These are phyloP conservation scores for Apiotrichum laibachii DNA, from an alignment of 1,284 basidiomycete species.

Conservation along the genomic window DNA sequence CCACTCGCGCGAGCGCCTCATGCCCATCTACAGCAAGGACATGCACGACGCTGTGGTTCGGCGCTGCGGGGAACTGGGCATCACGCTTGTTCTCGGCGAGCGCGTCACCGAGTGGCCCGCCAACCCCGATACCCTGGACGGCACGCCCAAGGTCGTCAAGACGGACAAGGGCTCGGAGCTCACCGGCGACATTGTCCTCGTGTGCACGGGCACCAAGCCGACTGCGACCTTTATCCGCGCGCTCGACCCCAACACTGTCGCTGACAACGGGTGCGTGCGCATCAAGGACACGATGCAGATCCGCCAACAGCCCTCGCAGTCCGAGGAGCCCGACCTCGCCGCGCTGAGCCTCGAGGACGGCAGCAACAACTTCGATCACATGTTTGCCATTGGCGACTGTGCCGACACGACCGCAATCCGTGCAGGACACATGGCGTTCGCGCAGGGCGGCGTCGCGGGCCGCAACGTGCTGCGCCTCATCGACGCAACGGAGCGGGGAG, in stretches of 20 bases:
- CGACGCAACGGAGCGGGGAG: slow-evolving; percentile 18
- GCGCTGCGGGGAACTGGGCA: slow-evolving; percentile 47
- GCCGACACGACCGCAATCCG: slow-evolving; percentile 53
- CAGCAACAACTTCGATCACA: slow-evolving; percentile 23
- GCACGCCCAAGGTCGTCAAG: slow-evolving; percentile 52
- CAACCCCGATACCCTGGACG: slow-evolving; percentile 35
- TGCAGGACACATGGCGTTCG: slow-evolving; percentile 67
- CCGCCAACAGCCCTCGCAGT: background rate
- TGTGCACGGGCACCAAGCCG: slow-evolving; percentile 72
- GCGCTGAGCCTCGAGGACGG: background rate
- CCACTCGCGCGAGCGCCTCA: slow-evolving; percentile 52
- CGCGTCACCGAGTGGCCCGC: slow-evolving; percentile 47
- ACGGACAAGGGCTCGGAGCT: slow-evolving; percentile 63
- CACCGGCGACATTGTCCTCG: slow-evolving; percentile 64
- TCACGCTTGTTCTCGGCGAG: slow-evolving; percentile 52
- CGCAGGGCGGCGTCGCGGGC: slow-evolving; percentile 54
- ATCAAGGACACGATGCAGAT: slow-evolving; percentile 63
- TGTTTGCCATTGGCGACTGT: slow-evolving; percentile 53
- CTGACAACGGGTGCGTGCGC: slow-evolving; percentile 55
- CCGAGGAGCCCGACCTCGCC: background rate
- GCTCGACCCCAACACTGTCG: slow-evolving; percentile 42
- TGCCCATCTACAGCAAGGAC: slow-evolving; percentile 51
- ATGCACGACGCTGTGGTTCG: slow-evolving; percentile 50
- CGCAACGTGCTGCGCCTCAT: slow-evolving; percentile 50
- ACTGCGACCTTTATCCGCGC: slow-evolving; percentile 62